Conservation (phyloP, 305 asterid species). For the Fraxinus latifolia region DNA sequence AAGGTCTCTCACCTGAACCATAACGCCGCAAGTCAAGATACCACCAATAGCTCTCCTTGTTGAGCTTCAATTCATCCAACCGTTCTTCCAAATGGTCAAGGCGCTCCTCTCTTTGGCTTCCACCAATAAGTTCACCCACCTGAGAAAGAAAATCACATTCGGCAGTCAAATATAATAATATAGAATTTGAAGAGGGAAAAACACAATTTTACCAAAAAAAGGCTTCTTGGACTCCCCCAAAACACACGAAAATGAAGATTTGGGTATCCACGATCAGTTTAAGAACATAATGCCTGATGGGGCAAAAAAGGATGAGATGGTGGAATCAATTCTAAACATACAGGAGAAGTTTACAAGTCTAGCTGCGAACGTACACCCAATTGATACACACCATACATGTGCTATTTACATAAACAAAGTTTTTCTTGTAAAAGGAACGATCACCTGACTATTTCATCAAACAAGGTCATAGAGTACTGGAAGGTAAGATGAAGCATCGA, state of each 20-base stretch:
- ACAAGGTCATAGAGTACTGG: neutral
- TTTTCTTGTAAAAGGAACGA: neutral
- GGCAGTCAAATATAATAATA: neutral
- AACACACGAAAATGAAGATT: neutral
- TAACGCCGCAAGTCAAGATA: constrained; percentile 95
- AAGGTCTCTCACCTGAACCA: constrained; percentile 72
- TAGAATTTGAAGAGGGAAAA: neutral
- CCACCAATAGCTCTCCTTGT: constrained; percentile 98
- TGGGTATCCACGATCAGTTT: neutral
- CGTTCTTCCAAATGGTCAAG: constrained; percentile 76
- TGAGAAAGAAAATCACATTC: constrained; percentile 28
- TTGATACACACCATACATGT: neutral
- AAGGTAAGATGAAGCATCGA: neutral
- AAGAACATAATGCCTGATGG: neutral
- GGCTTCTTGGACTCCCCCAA: neutral
- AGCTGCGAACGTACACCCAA: neutral
- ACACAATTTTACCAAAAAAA: neutral
- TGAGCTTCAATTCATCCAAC: constrained; percentile 76
- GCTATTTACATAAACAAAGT: neutral
- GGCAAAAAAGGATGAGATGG: neutral
- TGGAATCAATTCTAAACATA: neutral
- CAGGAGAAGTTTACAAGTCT: neutral
- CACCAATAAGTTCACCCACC: constrained; percentile 99
- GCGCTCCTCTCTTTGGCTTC: constrained; percentile 99
- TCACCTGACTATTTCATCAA: neutral